phyloP scores from a whole-genome alignment of 495 filamentous ascomycete genomes.

The Penicillium angulare region DNA sequence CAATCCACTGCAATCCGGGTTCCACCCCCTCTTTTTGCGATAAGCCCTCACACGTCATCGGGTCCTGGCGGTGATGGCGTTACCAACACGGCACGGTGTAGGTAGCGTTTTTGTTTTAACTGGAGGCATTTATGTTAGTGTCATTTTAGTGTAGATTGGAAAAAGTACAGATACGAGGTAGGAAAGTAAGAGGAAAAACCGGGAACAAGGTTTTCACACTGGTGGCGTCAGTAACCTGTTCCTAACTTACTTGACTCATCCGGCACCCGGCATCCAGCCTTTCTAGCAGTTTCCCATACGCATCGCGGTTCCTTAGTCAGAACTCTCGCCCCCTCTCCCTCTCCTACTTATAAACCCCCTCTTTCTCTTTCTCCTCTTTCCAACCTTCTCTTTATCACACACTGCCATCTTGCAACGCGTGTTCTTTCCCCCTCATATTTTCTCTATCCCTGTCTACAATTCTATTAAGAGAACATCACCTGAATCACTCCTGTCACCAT shows the following conservation, averaged over 20 bases:
- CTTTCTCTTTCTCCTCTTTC: conserved; percentile 15
- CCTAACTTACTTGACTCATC: conserved; percentile 27
- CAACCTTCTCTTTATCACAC: conserved; percentile 8
- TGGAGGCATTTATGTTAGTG: not conserved
- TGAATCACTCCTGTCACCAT: conserved; percentile 48
- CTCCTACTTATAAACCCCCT: conserved; percentile 30
- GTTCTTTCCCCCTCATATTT: conserved; percentile 10
- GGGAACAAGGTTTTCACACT: conserved; percentile 3
- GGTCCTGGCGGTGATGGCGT: not conserved
- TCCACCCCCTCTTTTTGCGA: conserved; percentile 36
- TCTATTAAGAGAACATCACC: conserved; percentile 16
- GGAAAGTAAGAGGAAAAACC: conserved; percentile 8
- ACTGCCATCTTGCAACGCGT: conserved; percentile 2
- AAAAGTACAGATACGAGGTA: no score
- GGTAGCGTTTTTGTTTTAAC: no score
- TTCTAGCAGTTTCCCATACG: conserved; percentile 23
- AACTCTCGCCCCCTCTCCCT: conserved; percentile 35
- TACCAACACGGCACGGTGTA: no score
- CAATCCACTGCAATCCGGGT: not conserved
- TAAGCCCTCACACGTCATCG: conserved; percentile 30
- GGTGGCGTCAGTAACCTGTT: conserved; percentile 26
- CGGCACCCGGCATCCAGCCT: conserved; percentile 22
- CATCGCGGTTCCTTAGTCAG: conserved; percentile 36
- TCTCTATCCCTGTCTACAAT: conserved; percentile 2
- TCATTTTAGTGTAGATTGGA: no score